Evolutionary conservation across 805 yeast genomes (phyloP), one percentile per base, ranked within the genome.

Genomic region (Pichia occidentalis): DNA sequence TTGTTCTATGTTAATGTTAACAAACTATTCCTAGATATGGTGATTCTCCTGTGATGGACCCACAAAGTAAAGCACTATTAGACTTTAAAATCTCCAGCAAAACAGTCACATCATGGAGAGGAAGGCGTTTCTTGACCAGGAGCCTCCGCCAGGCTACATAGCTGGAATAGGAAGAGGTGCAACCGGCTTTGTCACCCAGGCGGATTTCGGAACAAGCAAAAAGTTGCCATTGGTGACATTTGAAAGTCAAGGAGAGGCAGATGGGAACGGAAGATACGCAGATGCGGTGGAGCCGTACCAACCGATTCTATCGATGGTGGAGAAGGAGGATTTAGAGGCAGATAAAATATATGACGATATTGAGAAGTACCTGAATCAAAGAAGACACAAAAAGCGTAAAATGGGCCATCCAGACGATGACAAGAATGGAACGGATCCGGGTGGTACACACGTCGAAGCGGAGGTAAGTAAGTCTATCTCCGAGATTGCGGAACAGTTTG

Each of bases 81-180:
- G n/a, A n/a, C n/a, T n/a, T n/a, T n/a, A n/a, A n/a, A n/a, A n/a
- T n/a, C n/a, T n/a, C n/a, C n/a, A n/a, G n/a, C n/a, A n/a, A n/a
- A n/a, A n/a, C n/a, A n/a, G n/a, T n/a, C 27, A 13, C n/a, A 23
- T 16, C 18, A 70, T 70, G 80, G 74, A 73, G 22, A 56, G 76
- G 40, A 71, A 70, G 43, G 64, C 75, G 5, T 92, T 92, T 59
- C 64, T 90, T 33, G 86, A 82, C 52, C 85, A 83, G 62, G 77
- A 77, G 44, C 81, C 97, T 1, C 98, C 98, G 0, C 73, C 81
- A 2, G 95, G 94, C 5, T 90, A 90, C 54, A 73, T 87, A 28
- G 82, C 97, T 3, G 98, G 98, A 19, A 61, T 87, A 7, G 97
- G 97, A 0, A 68, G 98, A 54, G 98, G 98, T 20, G 97, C 97